A percentile compares a stretch with the other conserved stretches of the same genome.
Evolutionary conservation across 208 protist species (phyloP).

Genomic region (Acanthamoeba triangularis): DNA sequence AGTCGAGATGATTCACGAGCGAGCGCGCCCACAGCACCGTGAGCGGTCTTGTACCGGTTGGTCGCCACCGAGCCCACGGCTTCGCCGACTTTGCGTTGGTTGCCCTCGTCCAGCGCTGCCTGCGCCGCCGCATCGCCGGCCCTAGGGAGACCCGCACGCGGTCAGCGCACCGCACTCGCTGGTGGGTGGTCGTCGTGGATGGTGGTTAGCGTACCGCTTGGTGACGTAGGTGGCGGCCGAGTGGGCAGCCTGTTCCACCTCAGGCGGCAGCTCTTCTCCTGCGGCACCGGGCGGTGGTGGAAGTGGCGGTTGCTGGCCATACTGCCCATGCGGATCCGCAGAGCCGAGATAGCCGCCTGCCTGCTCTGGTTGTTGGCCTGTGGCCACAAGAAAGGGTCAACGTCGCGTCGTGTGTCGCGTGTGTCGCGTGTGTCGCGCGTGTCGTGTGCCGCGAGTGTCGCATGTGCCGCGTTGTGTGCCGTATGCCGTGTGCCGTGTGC

Average conservation of each 20-base stretch:
- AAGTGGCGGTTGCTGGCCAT: background rate
- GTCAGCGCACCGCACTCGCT: background rate
- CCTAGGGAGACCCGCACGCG: background rate
- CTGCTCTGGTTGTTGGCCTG: background rate
- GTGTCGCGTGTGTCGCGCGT: background rate
- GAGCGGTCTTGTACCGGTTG: background rate
- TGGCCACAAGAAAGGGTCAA: background rate
- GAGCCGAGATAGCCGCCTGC: background rate
- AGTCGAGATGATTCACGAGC: background rate
- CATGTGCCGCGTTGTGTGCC: too few species aligned
- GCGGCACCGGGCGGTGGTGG: background rate
- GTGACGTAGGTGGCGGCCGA: conserved; percentile 15
- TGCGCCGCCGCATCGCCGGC: conserved; percentile 46
- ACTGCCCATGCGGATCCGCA: background rate
- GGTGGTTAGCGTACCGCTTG: background rate
- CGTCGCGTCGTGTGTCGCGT: too few species aligned
- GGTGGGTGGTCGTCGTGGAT: background rate
- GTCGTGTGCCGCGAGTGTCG: background rate
- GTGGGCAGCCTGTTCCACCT: background rate
- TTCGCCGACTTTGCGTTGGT: conserved; percentile 14
- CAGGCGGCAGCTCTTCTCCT: background rate
- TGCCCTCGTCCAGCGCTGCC: conserved; percentile 38
- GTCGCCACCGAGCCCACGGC: conserved; percentile 20
- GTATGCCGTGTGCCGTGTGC: too few species aligned
- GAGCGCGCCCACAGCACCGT: background rate